Conservation (phyloP, 768 basidiomycete genomes). For the Auricularia auricula-judae region DNA sequence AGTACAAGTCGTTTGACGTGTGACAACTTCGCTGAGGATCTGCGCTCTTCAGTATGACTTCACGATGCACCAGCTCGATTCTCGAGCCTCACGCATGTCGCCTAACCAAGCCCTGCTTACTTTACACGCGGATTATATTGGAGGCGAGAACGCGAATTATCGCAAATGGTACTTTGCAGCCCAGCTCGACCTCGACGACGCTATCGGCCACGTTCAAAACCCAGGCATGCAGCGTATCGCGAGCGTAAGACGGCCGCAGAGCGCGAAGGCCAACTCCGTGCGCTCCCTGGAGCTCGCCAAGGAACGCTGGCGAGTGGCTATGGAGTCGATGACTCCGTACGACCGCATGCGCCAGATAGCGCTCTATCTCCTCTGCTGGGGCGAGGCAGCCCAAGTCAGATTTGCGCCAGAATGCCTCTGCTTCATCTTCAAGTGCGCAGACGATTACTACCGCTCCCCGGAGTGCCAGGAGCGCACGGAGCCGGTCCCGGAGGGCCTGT, state of each 20-base stretch:
- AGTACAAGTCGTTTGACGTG: constrained; percentile 13
- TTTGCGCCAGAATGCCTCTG: constrained; percentile 95
- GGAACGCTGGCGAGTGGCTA: constrained; percentile 93
- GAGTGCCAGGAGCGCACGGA: constrained; percentile 94
- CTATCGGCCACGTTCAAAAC: constrained; percentile 90
- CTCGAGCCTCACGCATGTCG: constrained; percentile 94
- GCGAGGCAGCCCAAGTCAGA: constrained; percentile 93
- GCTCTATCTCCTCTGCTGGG: constrained; percentile 94
- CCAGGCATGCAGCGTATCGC: constrained; percentile 84
- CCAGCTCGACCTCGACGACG: constrained; percentile 97
- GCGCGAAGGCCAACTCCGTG: constrained; percentile 36
- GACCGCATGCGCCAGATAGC: constrained; percentile 95
- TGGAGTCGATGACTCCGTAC: constrained; percentile 99
- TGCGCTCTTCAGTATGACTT: constrained; percentile 69
- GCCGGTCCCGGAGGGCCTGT: constrained; percentile 88
- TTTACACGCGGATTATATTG: constrained; percentile 97
- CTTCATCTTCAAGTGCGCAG: constrained; percentile 99
- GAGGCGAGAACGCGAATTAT: constrained; percentile 97
- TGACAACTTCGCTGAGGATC: constrained; percentile 8
- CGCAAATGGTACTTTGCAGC: constrained; percentile 99
- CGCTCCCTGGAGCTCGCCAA: constrained; percentile 84
- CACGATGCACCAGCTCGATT: constrained; percentile 95
- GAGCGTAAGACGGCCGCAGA: constrained; percentile 53
- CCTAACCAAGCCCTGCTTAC: constrained; percentile 94
- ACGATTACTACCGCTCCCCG: constrained; percentile 96